A percentile compares a stretch with the other conserved stretches of the same genome.
Conservation (phyloP, 805 yeast species). For the Maudiozyma bulderi region DNA sequence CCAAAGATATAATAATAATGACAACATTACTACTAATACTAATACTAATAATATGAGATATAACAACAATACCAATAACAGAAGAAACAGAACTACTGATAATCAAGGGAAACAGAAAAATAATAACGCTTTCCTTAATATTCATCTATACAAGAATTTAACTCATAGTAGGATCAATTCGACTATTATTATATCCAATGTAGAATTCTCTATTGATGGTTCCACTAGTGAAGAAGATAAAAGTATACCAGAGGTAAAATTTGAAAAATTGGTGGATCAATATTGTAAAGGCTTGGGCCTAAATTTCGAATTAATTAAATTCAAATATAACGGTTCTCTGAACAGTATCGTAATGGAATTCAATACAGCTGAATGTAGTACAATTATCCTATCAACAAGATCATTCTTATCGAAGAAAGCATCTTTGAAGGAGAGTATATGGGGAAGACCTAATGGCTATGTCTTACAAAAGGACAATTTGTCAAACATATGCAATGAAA, state of each 20-base stretch:
- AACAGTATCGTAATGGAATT: conserved; percentile 10
- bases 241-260: neutral
- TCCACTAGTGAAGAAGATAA: neutral
- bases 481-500: conserved; percentile 13
- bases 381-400: conserved; percentile 17
- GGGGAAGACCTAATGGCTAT: conserved; percentile 23
- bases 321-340: neutral
- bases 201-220: neutral
- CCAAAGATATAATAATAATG: neutral
- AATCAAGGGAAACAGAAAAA: neutral
- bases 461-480: conserved; percentile 14
- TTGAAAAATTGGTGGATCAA: conserved; percentile 5
- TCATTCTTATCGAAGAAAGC: conserved; percentile 14
- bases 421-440: conserved; percentile 4
- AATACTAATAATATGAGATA: neutral
- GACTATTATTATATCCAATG: conserved; percentile 2
- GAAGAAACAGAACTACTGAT: neutral
- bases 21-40: neutral
- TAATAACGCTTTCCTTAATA: conserved; percentile 4
- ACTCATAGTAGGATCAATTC: conserved; percentile 5
- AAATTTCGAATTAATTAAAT: neutral
- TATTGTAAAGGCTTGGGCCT: neutral
- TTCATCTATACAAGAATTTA: conserved; percentile 5
- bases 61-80: neutral
- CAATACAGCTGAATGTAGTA: conserved; percentile 10